These are phyloP conservation scores for Colletotrichum sp. DNA, from an alignment of 2,329 filamentous ascomycete genomes.

Conservation along the genomic window DNA sequence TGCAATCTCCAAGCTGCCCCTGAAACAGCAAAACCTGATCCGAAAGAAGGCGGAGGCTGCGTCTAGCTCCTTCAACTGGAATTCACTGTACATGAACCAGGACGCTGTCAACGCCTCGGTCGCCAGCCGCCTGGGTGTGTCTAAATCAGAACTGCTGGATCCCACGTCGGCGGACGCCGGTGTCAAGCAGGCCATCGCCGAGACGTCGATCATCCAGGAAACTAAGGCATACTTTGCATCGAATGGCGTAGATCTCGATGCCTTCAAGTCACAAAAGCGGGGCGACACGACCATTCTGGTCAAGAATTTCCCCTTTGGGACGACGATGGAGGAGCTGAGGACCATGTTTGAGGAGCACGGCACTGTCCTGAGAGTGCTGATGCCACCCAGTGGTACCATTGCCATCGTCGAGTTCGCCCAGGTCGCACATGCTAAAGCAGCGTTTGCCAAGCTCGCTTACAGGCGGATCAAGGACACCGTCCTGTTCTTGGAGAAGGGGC, in stretches of 20 bases:
- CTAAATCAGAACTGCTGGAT: constrained; percentile 90
- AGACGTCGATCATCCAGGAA: constrained; percentile 95
- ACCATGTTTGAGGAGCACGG: constrained; percentile 87
- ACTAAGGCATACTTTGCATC: constrained; percentile 89
- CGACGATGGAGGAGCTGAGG: constrained; percentile 78
- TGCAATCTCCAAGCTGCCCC: constrained; percentile 85
- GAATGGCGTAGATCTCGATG: constrained; percentile 89
- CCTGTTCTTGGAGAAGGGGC: constrained; percentile 92
- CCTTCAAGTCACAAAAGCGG: constrained; percentile 84
- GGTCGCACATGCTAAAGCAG: constrained; percentile 78
- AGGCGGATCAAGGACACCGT: constrained; percentile 90
- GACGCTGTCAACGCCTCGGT: constrained; percentile 93
- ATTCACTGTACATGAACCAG: constrained; percentile 98
- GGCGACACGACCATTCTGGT: constrained; percentile 89
- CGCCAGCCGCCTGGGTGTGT: constrained; percentile 83
- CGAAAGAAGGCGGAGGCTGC: constrained; percentile 83
- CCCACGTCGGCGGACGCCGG: constrained; percentile 95
- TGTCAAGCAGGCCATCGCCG: constrained; percentile 95
- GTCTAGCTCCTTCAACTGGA: constrained; percentile 87
- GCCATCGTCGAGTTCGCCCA: constrained; percentile 90
- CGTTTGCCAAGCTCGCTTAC: constrained; percentile 87
- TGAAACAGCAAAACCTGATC: constrained; percentile 94
- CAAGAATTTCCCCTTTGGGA: constrained; percentile 92
- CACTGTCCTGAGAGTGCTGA: constrained; percentile 79
- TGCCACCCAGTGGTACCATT: constrained; percentile 92